These are phyloP conservation scores for Nitzschia putrida DNA, from an alignment of 108 stramenopile species.

Conservation along the genomic window DNA sequence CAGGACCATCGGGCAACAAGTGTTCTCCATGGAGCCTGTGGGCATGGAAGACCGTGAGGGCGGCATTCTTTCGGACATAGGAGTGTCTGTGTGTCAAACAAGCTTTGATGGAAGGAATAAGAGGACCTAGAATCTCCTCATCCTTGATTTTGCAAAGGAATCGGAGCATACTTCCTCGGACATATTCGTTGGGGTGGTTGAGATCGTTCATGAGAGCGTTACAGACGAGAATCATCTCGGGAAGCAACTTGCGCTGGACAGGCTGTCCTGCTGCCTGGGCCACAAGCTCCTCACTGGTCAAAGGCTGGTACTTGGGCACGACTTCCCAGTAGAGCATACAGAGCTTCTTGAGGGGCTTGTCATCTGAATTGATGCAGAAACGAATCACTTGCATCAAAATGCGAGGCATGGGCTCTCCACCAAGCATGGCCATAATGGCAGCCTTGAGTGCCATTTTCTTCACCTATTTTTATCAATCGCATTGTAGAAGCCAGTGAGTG, in stretches of 20 bases:
- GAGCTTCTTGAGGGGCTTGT: constrained; percentile 98
- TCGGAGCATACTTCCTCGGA: constrained; percentile 97
- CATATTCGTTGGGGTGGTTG: constrained; percentile 99
- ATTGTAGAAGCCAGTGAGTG: not conserved
- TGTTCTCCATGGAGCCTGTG: constrained; percentile 87
- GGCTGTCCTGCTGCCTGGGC: constrained; percentile 72
- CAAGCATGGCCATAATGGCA: constrained; percentile 97
- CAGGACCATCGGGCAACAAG: constrained; percentile 96
- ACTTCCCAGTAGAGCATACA: constrained; percentile 99
- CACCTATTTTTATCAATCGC: constrained; percentile 40
- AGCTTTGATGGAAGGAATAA: constrained; percentile 92
- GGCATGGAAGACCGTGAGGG: constrained; percentile 91
- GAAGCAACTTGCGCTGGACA: constrained; percentile 89
- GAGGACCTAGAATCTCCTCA: constrained; percentile 95
- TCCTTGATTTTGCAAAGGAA: constrained; percentile 99
- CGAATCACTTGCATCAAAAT: constrained; percentile 99
- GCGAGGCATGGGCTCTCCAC: constrained; percentile 95
- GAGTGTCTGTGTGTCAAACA: constrained; percentile 96
- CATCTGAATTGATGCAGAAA: constrained; percentile 97
- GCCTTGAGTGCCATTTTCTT: constrained; percentile 94
- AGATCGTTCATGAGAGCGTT: constrained; percentile 98
- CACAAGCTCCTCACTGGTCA: constrained; percentile 73
- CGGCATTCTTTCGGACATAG: constrained; percentile 98
- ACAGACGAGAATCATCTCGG: constrained; percentile 98
- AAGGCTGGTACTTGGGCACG: constrained; percentile 93